Conservation (phyloP, 306 rosid species). For the Cotoneaster glaucophyllus region DNA sequence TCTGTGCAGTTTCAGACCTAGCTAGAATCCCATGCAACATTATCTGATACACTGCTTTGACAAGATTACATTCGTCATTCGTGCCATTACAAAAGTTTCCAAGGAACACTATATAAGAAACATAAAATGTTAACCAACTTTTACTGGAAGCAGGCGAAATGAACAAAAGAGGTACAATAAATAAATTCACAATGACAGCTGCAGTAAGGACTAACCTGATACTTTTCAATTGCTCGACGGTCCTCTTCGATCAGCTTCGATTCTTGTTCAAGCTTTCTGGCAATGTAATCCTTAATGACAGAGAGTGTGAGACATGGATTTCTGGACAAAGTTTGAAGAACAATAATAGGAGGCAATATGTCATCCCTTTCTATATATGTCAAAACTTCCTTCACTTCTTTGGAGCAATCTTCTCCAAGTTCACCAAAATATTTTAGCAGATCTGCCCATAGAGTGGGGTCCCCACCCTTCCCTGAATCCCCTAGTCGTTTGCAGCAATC, state of each 20-base stretch:
- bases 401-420: slow-evolving; percentile 98
- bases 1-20: too few species aligned
- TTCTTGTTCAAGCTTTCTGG: slow-evolving; percentile 92
- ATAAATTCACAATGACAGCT: not conserved
- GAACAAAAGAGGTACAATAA: not conserved
- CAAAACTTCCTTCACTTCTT: slow-evolving; percentile 96
- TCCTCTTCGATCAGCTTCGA: slow-evolving; percentile 92
- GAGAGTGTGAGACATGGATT: slow-evolving; percentile 93
- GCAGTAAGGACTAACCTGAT: slow-evolving; percentile 58
- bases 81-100: not conserved
- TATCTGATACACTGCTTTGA: too few species aligned
- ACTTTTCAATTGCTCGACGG: slow-evolving; percentile 77
- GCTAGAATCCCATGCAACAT: too few species aligned
- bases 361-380: slow-evolving; percentile 86
- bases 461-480: slow-evolving; percentile 90
- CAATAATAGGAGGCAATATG: slow-evolving; percentile 91
- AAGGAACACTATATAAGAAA: not conserved
- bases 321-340: slow-evolving; percentile 81
- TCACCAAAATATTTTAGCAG: slow-evolving; percentile 91
- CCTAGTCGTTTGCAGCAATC: slow-evolving; percentile 92
- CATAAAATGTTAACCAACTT: not conserved
- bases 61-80: not conserved
- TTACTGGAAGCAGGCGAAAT: not conserved
- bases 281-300: slow-evolving; percentile 90
- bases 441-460: slow-evolving; percentile 96